Conservation (phyloP, 352 stramenopile genomes). For the Phytophthora sojae region DNA sequence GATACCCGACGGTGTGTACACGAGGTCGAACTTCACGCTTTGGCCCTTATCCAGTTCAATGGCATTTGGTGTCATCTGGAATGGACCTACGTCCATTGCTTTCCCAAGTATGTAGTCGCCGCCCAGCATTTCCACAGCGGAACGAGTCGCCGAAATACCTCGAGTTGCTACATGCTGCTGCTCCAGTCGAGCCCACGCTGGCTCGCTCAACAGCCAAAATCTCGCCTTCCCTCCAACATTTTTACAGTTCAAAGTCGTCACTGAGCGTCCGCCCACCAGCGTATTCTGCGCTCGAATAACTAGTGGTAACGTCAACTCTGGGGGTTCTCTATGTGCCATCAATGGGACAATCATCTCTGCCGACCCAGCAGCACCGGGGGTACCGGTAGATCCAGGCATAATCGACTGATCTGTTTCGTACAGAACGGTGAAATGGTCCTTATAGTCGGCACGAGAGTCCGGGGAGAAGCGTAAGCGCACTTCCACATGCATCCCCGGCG, state of each 20-base stretch:
- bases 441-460: constrained; percentile 81
- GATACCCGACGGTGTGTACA: constrained; percentile 63
- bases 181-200: constrained; percentile 48
- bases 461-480: constrained; percentile 69
- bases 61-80: constrained; percentile 61
- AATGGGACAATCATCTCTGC: constrained; percentile 54
- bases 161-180: constrained; percentile 14
- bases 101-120: constrained; percentile 11
- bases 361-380: constrained; percentile 23
- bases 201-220: constrained; percentile 79
- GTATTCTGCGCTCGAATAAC: constrained; percentile 64
- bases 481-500: constrained; percentile 75
- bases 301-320: constrained; percentile 73
- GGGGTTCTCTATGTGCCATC: constrained; percentile 53
- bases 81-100: constrained; percentile 50
- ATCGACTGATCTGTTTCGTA: constrained; percentile 50
- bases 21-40: constrained; percentile 53
- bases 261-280: constrained; percentile 62
- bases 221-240: constrained; percentile 69
- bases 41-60: constrained; percentile 59
- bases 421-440: constrained; percentile 63
- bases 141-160: constrained; percentile 15
- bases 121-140: constrained; percentile 23
- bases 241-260: constrained; percentile 57
- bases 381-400: constrained; percentile 11